Evolutionary conservation across 768 basidiomycete genomes (phyloP), one percentile per base, ranked within the genome.

Genomic region (Amanita fuliginea): DNA sequence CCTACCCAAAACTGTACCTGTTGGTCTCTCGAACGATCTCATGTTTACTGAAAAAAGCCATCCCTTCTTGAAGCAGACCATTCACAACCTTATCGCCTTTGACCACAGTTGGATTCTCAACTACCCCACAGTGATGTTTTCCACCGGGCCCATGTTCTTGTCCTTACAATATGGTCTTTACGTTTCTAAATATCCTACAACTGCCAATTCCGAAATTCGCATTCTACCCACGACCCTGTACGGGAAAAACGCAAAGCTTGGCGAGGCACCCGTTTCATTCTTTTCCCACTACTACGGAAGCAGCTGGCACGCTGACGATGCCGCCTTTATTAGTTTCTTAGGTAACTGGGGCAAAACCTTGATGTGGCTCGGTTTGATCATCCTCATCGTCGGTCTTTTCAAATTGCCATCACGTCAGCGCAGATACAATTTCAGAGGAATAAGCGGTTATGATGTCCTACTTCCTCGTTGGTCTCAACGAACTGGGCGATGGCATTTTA

Each of bases 41-140:
- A 95, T 99, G 72, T 88, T 97, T 54, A 73, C 91, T 16, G 81
- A 86, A 64, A 83, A 84, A 59, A 71, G 71, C 1, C 90, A 93
- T 55, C 86, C 91, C 1, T 89, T 99, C 71, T 75, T 98, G 69
- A 83, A 84, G 34, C 88, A 94, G 66, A 88, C 90, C 44, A 94
- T 97, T 55, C 86, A 94, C 68, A 90, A 86, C 62, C 78, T 97
- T 52, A 74, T 81, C 59, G 82, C 83, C 18, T 99, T 95, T 62
- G 90, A 98, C 68, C 90, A 95, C 63, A 78, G 81, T 46, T 99
- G 90, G 83, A 64, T 96, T 47, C 80, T 94, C 61, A 96, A 98
- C 67, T 99, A 99, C 58, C 96, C 96, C 28, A 99, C 96, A 22
- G 96, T 99, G 71, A 99, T 99, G 96, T 99, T 99, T 68, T 92